A percentile compares a stretch with the other conserved stretches of the same genome.
These are phyloP conservation scores for Magnusiomyces fungicola DNA, from an alignment of 1,139 yeast genomes.

Conservation along the genomic window DNA sequence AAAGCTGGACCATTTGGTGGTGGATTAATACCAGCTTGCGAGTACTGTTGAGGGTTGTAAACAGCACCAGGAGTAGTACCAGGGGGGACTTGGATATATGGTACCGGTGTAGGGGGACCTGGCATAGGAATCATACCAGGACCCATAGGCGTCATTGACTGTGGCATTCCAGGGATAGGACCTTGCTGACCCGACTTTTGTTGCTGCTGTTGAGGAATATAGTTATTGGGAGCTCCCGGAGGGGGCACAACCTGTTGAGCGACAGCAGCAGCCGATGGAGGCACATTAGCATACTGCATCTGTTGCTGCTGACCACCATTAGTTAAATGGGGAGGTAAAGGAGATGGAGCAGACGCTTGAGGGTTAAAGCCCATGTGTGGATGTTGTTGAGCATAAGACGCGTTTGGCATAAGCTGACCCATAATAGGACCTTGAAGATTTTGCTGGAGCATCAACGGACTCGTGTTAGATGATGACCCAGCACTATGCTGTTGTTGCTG, in stretches of 20 bases:
- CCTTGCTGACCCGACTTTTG: not conserved
- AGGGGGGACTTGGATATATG: conserved; percentile 10
- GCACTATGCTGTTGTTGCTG: not conserved
- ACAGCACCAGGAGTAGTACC: conserved; percentile 5
- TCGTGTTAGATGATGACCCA: not conserved
- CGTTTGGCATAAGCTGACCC: conserved; percentile 2
- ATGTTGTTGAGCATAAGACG: not conserved
- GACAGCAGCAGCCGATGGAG: conserved; percentile 7
- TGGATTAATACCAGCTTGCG: conserved; percentile 4
- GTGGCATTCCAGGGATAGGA: conserved; percentile 1
- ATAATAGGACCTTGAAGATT: conserved; percentile 1
- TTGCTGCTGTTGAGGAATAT: not conserved
- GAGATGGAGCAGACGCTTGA: conserved; percentile 4
- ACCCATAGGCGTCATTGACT: conserved; percentile 1
- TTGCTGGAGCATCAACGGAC: not conserved
- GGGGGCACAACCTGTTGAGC: conserved; percentile 9
- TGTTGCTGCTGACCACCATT: not conserved
- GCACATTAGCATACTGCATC: not conserved
- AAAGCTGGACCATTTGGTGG: not conserved
- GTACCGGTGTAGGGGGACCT: not conserved
- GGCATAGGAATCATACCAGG: conserved; percentile 3
- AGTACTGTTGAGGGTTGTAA: conserved; percentile 5
- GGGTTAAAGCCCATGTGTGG: conserved; percentile 1
- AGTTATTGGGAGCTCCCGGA: conserved; percentile 5
- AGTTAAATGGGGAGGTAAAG: conserved; percentile 1